phyloP scores from a whole-genome alignment of 2,329 filamentous ascomycete genomes.

The Apiospora malaysiana region DNA sequence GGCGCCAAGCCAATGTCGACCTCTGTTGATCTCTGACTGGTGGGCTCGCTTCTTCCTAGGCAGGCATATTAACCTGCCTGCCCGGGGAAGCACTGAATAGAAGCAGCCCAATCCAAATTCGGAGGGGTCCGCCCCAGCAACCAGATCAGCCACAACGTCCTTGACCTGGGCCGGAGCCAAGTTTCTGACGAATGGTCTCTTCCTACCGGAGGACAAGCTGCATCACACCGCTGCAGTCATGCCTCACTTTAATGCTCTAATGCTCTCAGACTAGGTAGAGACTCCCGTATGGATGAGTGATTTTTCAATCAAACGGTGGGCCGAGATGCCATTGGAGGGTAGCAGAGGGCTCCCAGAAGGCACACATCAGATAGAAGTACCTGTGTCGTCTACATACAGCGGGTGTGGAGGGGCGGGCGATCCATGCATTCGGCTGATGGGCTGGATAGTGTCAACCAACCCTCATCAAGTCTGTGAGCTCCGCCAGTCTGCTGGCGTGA shows the following conservation, averaged over 20 bases:
- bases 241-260: not conserved
- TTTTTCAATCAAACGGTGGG: not conserved
- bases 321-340: not conserved
- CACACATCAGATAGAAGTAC: not conserved
- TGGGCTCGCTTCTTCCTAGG: not conserved
- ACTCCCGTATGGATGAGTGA: not conserved
- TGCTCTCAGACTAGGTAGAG: not conserved
- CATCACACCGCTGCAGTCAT: slow-evolving; percentile 14
- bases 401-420: not conserved
- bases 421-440: not conserved
- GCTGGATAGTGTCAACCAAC: not conserved
- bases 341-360: not conserved
- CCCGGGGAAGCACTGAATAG: not conserved
- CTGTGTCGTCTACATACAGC: not conserved
- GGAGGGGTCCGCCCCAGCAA: not conserved
- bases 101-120: not conserved
- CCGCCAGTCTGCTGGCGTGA: not conserved
- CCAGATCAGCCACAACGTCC: not conserved
- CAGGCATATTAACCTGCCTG: not conserved
- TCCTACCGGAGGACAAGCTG: slow-evolving; percentile 1
- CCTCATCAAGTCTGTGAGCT: not conserved
- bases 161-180: not conserved
- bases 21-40: not conserved
- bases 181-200: slow-evolving; percentile 5
- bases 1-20: not conserved